These are phyloP conservation scores for Chytriomyces confervae DNA, from an alignment of 192 early-diverging fungal genomes.

Conservation along the genomic window DNA sequence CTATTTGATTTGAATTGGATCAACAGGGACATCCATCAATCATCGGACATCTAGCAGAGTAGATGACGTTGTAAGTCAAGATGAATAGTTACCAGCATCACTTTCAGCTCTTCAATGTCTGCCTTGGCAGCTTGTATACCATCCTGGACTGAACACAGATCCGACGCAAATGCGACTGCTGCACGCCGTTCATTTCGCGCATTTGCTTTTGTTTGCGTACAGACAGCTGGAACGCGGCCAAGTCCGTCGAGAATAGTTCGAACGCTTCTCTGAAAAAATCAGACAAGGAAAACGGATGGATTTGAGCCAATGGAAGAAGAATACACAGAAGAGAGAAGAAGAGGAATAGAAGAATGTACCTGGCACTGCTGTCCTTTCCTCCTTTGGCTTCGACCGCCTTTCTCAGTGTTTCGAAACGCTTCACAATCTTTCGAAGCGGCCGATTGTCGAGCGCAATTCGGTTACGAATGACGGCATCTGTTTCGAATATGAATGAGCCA, in stretches of 20 bases:
- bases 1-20: too few species aligned
- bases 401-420: constrained; percentile 4
- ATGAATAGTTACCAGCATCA: too few species aligned
- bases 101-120: constrained; percentile 55
- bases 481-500: too few species aligned
- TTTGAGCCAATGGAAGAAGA: neutral
- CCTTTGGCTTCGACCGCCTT: neutral
- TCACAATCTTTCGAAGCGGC: constrained; percentile 37
- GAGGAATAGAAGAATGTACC: neutral
- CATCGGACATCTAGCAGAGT: too few species aligned
- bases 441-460: constrained; percentile 41
- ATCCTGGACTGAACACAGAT: constrained; percentile 38
- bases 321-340: constrained; percentile 10
- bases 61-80: too few species aligned
- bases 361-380: neutral
- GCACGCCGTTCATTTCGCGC: constrained; percentile 59
- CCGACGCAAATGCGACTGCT: constrained; percentile 48
- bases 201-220: constrained; percentile 55
- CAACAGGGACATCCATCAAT: too few species aligned
- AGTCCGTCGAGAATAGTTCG: constrained; percentile 49
- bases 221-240: constrained; percentile 49
- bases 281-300: neutral
- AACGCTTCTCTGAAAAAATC: constrained; percentile 10
- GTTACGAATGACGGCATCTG: constrained; percentile 43
- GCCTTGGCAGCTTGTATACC: constrained; percentile 42